Conservation (phyloP, 1,284 basidiomycete genomes). For the Farysia itapuensis region DNA sequence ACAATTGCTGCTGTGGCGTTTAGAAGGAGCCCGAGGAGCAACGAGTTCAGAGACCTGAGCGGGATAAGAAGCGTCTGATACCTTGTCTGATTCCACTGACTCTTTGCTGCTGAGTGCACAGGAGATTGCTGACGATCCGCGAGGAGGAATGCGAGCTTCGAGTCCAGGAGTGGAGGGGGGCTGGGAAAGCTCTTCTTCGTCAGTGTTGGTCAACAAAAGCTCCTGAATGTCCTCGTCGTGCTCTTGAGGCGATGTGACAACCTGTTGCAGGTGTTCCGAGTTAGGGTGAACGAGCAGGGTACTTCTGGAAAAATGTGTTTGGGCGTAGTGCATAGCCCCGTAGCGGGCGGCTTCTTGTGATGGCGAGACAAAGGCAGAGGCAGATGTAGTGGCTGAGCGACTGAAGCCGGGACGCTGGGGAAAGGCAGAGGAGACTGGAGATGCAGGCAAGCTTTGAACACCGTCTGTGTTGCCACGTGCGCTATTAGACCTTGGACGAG, state of each 20-base stretch:
- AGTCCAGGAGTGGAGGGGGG: constrained; percentile 18
- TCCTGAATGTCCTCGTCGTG: constrained; percentile 26
- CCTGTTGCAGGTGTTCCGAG: constrained; percentile 3
- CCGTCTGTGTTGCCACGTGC: constrained; percentile 1
- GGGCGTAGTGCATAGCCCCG: constrained; percentile 30
- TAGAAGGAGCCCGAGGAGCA: neutral
- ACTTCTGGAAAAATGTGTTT: constrained; percentile 26
- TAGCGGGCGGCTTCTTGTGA: constrained; percentile 3
- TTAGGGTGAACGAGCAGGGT: constrained; percentile 22
- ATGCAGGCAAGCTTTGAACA: constrained; percentile 7
- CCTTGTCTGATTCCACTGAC: constrained; percentile 31
- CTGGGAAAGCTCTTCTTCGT: constrained; percentile 20
- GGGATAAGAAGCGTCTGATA: constrained; percentile 3
- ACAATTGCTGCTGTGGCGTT: constrained; percentile 12
- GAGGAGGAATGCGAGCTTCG: constrained; percentile 15
- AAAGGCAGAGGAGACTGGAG: constrained; percentile 7
- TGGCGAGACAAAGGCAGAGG: constrained; percentile 2
- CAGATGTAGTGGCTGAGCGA: constrained; percentile 7
- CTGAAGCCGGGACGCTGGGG: constrained; percentile 13
- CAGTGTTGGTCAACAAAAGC: constrained; percentile 15
- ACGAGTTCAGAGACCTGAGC: neutral
- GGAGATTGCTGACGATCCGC: constrained; percentile 8
- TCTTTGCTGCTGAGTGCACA: constrained; percentile 7
- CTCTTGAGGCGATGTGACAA: neutral
- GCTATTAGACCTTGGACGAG: constrained; percentile 6